phyloP scores from a whole-genome alignment of 495 filamentous ascomycete genomes.

The Hypoxylon crocopeplum region DNA sequence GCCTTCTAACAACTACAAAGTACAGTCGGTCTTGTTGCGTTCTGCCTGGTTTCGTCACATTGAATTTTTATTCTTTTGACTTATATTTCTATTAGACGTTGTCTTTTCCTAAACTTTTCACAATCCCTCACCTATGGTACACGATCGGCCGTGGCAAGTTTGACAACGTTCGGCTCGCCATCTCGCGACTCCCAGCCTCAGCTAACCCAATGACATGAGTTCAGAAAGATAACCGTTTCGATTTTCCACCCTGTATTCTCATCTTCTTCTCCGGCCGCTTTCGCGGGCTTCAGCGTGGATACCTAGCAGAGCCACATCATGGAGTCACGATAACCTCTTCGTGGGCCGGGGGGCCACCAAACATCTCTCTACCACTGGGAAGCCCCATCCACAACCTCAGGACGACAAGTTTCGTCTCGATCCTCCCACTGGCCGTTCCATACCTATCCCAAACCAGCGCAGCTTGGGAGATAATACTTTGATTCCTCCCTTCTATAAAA shows the following conservation, averaged over 20 bases:
- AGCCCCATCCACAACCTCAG: not conserved
- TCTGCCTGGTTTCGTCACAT: no score
- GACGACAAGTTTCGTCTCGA: constrained; percentile 23
- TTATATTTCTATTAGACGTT: no score
- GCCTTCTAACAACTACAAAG: no score
- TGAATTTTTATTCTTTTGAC: no score
- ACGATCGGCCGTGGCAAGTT: no score
- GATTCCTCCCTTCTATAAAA: constrained; percentile 10
- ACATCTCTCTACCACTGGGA: constrained; percentile 23
- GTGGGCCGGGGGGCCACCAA: constrained; percentile 61
- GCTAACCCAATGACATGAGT: constrained; percentile 42
- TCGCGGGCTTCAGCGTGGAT: constrained; percentile 61
- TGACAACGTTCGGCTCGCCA: no score
- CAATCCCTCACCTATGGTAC: no score
- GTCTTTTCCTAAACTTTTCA: no score
- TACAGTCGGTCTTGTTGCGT: no score
- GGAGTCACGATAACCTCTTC: constrained; percentile 54
- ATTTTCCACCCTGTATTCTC: constrained; percentile 54
- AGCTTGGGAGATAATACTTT: not conserved
- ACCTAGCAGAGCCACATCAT: constrained; percentile 52
- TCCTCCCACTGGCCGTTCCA: constrained; percentile 26
- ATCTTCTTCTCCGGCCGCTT: constrained; percentile 47
- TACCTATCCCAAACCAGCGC: not conserved
- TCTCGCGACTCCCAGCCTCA: constrained; percentile 8
- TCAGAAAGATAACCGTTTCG: constrained; percentile 30